Evolutionary conservation across 169 alveolate species (phyloP).

Genomic region (Fabrea salina): DNA sequence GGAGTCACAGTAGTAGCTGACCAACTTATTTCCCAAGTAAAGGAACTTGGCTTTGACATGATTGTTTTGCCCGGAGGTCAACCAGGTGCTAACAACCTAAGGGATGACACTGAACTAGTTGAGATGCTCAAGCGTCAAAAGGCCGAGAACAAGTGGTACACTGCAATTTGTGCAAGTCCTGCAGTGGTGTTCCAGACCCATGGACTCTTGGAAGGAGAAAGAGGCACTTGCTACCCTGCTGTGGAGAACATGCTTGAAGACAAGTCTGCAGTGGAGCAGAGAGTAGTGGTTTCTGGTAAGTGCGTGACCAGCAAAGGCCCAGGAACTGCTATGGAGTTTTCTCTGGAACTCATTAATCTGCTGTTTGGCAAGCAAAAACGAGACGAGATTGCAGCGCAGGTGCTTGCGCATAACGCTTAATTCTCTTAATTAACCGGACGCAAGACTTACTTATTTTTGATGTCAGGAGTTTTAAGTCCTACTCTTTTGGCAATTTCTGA

Average conservation of each 20-base stretch:
- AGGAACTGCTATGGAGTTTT: slow-evolving; percentile 47
- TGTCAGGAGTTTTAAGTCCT: background rate
- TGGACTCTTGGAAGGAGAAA: slow-evolving; percentile 75
- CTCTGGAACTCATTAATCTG: slow-evolving; percentile 35
- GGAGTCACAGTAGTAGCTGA: slow-evolving; percentile 59
- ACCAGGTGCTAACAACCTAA: slow-evolving; percentile 56
- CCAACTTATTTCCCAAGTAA: slow-evolving; percentile 21
- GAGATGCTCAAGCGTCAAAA: slow-evolving; percentile 57
- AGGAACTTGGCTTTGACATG: slow-evolving; percentile 50
- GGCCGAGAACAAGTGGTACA: slow-evolving; percentile 62
- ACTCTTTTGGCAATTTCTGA: background rate
- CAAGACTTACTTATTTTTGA: background rate
- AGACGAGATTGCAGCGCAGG: slow-evolving; percentile 11
- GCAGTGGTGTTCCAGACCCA: slow-evolving; percentile 72
- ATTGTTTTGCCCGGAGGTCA: slow-evolving; percentile 84
- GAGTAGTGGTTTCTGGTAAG: slow-evolving; percentile 49
- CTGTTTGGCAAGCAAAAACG: slow-evolving; percentile 33
- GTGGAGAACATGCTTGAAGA: slow-evolving; percentile 24
- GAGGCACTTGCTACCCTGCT: slow-evolving; percentile 49
- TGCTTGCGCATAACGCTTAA: slow-evolving; percentile 5
- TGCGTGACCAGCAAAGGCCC: slow-evolving; percentile 59
- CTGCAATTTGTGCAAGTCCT: slow-evolving; percentile 89
- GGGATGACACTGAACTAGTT: slow-evolving; percentile 52
- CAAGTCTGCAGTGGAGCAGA: slow-evolving; percentile 28
- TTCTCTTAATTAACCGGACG: background rate